Percentiles rank a stretch among this genome's conserved stretches.
Conservation (phyloP, 306 rosid genomes). For the Begonia peltatifolia region DNA sequence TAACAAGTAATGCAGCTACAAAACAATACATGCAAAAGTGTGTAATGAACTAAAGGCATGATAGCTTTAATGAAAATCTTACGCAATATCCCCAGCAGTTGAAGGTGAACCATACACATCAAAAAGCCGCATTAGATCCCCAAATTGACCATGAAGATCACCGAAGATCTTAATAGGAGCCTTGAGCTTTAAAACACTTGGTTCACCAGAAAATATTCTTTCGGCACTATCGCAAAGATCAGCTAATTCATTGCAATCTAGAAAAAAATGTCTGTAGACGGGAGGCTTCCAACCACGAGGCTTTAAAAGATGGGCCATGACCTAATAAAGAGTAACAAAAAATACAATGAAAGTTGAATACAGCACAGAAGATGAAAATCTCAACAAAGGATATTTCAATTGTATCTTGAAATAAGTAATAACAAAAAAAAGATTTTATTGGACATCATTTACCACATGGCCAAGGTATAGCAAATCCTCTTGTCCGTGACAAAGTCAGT, state of each 20-base stretch:
- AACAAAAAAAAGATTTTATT: too few relatives aligned
- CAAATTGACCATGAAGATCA: slow-evolving; percentile 98
- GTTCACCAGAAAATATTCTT: slow-evolving; percentile 88
- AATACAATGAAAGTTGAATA: background rate
- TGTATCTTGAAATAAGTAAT: background rate
- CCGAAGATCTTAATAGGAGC: slow-evolving; percentile 99
- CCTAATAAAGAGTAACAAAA: slow-evolving; percentile 29
- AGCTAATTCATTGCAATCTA: slow-evolving; percentile 95
- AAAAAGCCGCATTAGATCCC: slow-evolving; percentile 99
- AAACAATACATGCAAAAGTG: background rate
- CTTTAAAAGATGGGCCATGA: slow-evolving; percentile 83
- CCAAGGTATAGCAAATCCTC: too few relatives aligned
- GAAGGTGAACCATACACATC: slow-evolving; percentile 98
- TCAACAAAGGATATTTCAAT: background rate
- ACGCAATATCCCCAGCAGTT: slow-evolving; percentile 99
- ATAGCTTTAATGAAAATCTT: slow-evolving; percentile 18
- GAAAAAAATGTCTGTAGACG: slow-evolving; percentile 87
- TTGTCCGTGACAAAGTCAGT: too few relatives aligned
- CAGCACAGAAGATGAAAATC: background rate
- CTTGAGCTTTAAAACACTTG: slow-evolving; percentile 80
- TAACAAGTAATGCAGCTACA: background rate
- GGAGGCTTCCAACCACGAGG: slow-evolving; percentile 99
- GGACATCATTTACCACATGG: too few relatives aligned
- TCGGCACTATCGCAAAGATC: slow-evolving; percentile 97
- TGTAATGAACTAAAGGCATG: too few relatives aligned